Base-by-base conservation (phyloP, 2,329 filamentous ascomycete species). In the Lasiodiplodia gonubiensis region DNA sequence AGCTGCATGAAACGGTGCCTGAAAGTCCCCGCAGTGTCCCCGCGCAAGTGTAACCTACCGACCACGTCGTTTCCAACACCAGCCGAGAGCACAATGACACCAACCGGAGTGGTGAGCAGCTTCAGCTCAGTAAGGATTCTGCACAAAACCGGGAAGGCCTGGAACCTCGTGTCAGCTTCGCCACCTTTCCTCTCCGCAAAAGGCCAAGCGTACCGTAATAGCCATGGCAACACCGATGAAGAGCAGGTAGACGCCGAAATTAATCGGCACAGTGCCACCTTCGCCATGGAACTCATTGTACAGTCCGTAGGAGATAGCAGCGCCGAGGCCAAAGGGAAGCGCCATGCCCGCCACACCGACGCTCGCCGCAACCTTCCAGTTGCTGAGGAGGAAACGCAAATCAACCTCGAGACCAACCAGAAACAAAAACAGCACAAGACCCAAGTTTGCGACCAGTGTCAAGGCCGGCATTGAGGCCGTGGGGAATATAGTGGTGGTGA, bases 161-260 rank as follows among this genome's bases (percentile, higher is more conserved):
- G 2, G 57, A 5, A 37, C 18, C 12, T 51, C 27, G 27, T 6
- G 63, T 74, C 46, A 74, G 72, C 57, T 7, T 10, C 42, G 42
- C 51, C 49, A 66, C 16, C 37, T 39, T 25, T 1, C 42, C 5
- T 27, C 21, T 53, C 18, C 18, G 10, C 11, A 3, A 35, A 18
- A 5, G 7, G 30, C 12, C 39, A 42, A 16, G 73, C 82, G 72
- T 77, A 87, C 93, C 1, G 94, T 97, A 72, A 98, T 98, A 33
- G 93, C 92, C 79, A 97, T 90, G 0, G 94, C 94, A 64, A 97
- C 94, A 78, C 94, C 94, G 70, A 97, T 92, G 76, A 98, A 98
- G 27, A 93, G 84, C 78, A 89, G 83, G 71, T 86, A 91, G 2
- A 87, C 85, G 2, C 85, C 84, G 74, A 90, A 90, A 18, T 80